Percentiles rank a stretch among this genome's conserved stretches.
Conservation (phyloP, 2,329 filamentous ascomycete genomes). For the Monosporascus sp. region DNA sequence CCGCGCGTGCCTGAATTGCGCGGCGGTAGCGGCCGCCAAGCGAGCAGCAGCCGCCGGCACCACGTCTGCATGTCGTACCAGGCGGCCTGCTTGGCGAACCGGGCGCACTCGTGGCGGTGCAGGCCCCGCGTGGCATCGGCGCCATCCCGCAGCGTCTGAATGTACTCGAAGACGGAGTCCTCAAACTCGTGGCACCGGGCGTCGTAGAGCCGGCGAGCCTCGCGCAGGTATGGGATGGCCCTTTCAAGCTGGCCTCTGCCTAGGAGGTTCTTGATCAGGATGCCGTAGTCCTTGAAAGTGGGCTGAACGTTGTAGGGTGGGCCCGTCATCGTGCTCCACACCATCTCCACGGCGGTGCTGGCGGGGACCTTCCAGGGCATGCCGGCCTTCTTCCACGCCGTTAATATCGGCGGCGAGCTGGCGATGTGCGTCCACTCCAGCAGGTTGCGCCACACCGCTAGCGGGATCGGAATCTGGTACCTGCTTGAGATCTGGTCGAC, state of each 20-base stretch:
- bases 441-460: constrained; percentile 58
- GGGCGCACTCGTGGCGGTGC: constrained; percentile 19
- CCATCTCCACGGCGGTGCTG: constrained; percentile 36
- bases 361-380: constrained; percentile 30
- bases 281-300: constrained; percentile 46
- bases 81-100: constrained; percentile 23
- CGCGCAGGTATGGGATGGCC: constrained; percentile 22
- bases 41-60: constrained; percentile 19
- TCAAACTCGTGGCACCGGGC: constrained; percentile 19
- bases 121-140: constrained; percentile 9
- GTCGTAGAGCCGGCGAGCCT: constrained; percentile 22
- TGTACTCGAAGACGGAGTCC: constrained; percentile 17
- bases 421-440: constrained; percentile 63
- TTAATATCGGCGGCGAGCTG: constrained; percentile 30
- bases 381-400: constrained; percentile 30
- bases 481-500: constrained; percentile 57
- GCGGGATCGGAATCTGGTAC: constrained; percentile 53
- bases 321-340: constrained; percentile 57
- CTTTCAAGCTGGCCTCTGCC: constrained; percentile 3
- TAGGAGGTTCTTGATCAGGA: constrained; percentile 42
- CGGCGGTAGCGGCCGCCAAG: constrained; percentile 2
- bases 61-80: constrained; percentile 26
- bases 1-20: too few relatives aligned
- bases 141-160: constrained; percentile 18
- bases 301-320: constrained; percentile 52